Evolutionary conservation across 768 basidiomycete species (phyloP), one percentile per base, ranked within the genome.

Genomic region (Candolleomyces efflorescens): DNA sequence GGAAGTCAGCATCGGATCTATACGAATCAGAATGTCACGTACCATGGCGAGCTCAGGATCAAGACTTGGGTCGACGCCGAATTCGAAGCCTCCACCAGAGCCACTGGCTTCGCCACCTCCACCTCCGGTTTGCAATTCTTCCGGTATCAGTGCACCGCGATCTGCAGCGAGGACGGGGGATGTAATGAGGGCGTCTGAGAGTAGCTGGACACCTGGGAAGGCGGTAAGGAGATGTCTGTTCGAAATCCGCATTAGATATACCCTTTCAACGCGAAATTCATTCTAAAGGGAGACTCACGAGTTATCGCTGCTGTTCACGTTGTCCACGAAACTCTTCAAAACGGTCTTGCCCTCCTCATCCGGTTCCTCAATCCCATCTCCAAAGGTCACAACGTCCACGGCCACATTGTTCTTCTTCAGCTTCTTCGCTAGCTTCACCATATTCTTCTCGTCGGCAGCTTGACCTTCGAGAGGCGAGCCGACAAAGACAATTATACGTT

Each of bases 361-460:
- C 5, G 76, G 72, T 66, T 85, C 83, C 67, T 88, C 89, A 46
- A 94, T 90, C 5, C 86, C 90, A 64, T 96, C 95, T 1, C 96
- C 96, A 71, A 93, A 98, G 5, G 83, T 83, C 26, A 98, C 78
- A 52, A 98, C 78, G 71, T 99, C 97, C 23, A 98, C 82, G 1
- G 95, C 92, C 44, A 99, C 94, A 65, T 98, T 99, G 71, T 98
- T 98, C 86, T 99, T 99, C 81, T 98, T 98, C 60, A 99, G 79
- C 72, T 94, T 97, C 80, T 95, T 97, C 10, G 95, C 97, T 37
- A 99, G 82, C 69, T 86, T 89, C 63, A 90, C 77, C 82, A 95
- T 87, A 54, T 80, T 78, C 64, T 89, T 86, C 68, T 92, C 90
- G 58, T 91, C 87, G 11, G 87, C 83, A 7, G 78, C 86, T 27